Evolutionary conservation across 768 basidiomycete species (phyloP), one percentile per base, ranked within the genome.

Genomic region (Suillus bovinus): DNA sequence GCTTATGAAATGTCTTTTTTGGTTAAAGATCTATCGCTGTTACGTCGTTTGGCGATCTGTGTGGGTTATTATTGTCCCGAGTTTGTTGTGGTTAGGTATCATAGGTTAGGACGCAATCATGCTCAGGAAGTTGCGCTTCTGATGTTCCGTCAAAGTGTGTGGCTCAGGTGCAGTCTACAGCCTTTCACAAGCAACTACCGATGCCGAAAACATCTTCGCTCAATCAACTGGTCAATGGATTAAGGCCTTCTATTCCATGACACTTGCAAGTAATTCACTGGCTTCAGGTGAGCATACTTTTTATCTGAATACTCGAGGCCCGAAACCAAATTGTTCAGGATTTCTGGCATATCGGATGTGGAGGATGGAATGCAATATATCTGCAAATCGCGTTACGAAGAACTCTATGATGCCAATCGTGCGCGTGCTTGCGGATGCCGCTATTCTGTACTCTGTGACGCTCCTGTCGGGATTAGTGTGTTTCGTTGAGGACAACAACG

Each of bases 161-260:
- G 39, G 42, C 41, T 11, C 31, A 34, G 31, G 31, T 22, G 46
- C n/a, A 20, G 42, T 58, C n/a, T 62, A 58, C 46, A 62, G 14
- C 16, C 3, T 49, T 17, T 62, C 61, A 47, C 31, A 62, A n/a
- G 61, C 61, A 20, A 39, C 34, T 2, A 34, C 4, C 44, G 11
- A 16, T 6, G 16, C 38, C 7, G 16, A 38, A 27, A 29, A 58
- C 34, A 38, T 62, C 16, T 62, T 58, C 16, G 29, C 31, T 17
- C 52, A 52, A 46, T 17, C 47, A 22, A 62, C 61, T 13, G 61
- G 56, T 22, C 61, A 50, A 36, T 62, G 57, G 57, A 46, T 62
- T 29, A 62, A 31, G 13, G 41, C 56, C 10, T 62, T 49, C 34
- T 62, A 46, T 52, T 24, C 46, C 33, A 58, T 47, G n/a, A 41